phyloP scores from a whole-genome alignment of 768 basidiomycete species.

The Mycena chlorophos region DNA sequence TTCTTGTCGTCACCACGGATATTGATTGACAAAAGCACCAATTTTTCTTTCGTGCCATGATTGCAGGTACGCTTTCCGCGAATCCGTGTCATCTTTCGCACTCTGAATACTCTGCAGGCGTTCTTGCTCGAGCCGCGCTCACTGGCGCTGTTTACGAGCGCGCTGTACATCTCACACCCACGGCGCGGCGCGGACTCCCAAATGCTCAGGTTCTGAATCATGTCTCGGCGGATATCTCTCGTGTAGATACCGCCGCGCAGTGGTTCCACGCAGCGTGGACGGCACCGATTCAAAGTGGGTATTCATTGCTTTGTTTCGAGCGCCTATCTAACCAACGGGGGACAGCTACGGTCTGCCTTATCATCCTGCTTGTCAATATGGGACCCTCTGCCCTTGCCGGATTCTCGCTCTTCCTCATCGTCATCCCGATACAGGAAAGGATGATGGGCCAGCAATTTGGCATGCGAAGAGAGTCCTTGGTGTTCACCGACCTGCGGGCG shows the following conservation, averaged over 20 bases:
- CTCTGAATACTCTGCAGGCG: constrained; percentile 28
- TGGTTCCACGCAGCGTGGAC: constrained; percentile 68
- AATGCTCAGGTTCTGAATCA: constrained; percentile 64
- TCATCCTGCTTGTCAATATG: constrained; percentile 49
- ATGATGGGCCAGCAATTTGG: constrained; percentile 61
- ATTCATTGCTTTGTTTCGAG: neutral
- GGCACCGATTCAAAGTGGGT: constrained; percentile 55
- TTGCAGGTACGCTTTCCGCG: constrained; percentile 35
- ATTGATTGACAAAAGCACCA: too few relatives aligned
- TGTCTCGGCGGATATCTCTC: constrained; percentile 66
- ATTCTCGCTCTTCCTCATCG: constrained; percentile 46
- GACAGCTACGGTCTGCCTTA: constrained; percentile 51
- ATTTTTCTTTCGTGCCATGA: constrained; percentile 75
- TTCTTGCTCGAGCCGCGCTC: constrained; percentile 63
- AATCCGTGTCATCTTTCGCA: neutral
- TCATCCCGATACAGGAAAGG: constrained; percentile 62
- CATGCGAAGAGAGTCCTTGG: constrained; percentile 53
- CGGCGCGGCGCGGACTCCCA: constrained; percentile 60
- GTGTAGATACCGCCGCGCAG: constrained; percentile 62
- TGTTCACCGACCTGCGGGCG: constrained; percentile 62
- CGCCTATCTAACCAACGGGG: neutral
- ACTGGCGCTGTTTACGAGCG: constrained; percentile 72
- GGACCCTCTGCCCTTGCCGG: constrained; percentile 21
- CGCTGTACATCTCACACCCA: constrained; percentile 62
- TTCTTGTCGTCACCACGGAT: too few relatives aligned